Evolutionary conservation across 1,139 yeast species (phyloP), one percentile per base, ranked within the genome.

Genomic region (Diutina pseudorugosa): DNA sequence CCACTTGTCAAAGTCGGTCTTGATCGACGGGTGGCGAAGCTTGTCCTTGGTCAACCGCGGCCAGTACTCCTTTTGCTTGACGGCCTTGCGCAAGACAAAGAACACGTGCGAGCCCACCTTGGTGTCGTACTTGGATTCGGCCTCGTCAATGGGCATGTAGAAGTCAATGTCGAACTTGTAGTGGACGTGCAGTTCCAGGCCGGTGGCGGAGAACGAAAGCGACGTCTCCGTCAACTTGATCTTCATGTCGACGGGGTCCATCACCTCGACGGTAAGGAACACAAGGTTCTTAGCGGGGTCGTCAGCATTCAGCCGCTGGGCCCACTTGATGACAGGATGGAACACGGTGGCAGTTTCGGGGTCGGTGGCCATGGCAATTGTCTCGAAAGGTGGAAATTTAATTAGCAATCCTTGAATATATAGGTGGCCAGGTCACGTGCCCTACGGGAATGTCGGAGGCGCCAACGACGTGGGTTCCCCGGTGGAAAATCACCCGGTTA

Each of bases 1-100:
- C 98, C 98, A 93, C 69, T 84, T 87, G 72, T 91, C 96, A 64
- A 93, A 93, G 66, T 93, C 98, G 16, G 98, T 93, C 74, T 88
- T 86, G 66, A 93, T 80, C 68, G 79, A 88, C 60, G 98, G 94
- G 75, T 73, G 91, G 59, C 61, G 63, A 60, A 62, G 59, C 60
- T 64, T 64, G 53, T 64, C 67, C 58, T 64, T 64, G 52, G 65
- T 62, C 57, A 64, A 63, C 52, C 68, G 59, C 23, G 68, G 68
- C 68, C 68, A 64, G 58, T 54, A 64, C 64, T 90, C 97, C 55
- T 73, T 80, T 61, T 79, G 69, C 51, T 76, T 65, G 57, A 73
- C 75, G 70, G 83, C 79, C 78, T 93, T 88, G 69, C 87, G 77
- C 60, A 90, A 68, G 53, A 83, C 76, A 57, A 89, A 80, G 60